Base-by-base conservation (phyloP, 805 yeast species). In the Candida arabinofermentans region DNA sequence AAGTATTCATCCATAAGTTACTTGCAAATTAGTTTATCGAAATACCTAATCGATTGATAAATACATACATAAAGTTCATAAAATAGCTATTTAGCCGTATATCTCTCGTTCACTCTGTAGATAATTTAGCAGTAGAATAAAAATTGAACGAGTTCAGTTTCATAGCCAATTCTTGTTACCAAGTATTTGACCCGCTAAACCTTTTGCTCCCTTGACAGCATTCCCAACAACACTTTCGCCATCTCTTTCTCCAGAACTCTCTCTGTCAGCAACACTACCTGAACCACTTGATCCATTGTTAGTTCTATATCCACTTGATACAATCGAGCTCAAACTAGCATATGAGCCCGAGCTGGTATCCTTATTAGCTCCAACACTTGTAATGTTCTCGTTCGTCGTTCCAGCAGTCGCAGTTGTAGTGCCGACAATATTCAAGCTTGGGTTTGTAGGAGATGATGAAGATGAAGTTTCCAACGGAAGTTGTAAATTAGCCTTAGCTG, bases 141-240 rank as follows among this genome's bases (percentile, higher is more conserved):
- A n/a, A n/a, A n/a, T n/a, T n/a, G n/a, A n/a, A n/a, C n/a, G n/a
- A n/a, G n/a, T 21, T n/a, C 16, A 32, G 9, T 29, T 14, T 21
- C 21, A 37, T 17, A 30, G 30, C 40, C 40, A 37, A 13, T 39
- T 39, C 31, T 27, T 27, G 16, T 34, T 24, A 13, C 34, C 29
- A 16, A 39, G 23, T 3, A 39, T 22, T 12, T 38, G 41, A 12
- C 33, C 33, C 13, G 41, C 41, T 18, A 39, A 39, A 9, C 31
- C 41, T 27, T 39, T 39, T 24, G 45, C 34, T 24, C 33, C n/a
- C 22, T 14, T 23, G 34, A 23, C n/a, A 24, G 44, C 39, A 14
- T 29, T 29, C 14, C 32, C 32, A 59, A 55, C 30, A 54, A 61
- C 6, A 47, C 44, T 22, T 38, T 49, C 39, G 14, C n/a, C 26